A percentile compares a stretch with the other conserved stretches of the same genome.
phyloP scores from a whole-genome alignment of 2,329 filamentous ascomycete genomes.

The Diplodia scrobiculata region DNA sequence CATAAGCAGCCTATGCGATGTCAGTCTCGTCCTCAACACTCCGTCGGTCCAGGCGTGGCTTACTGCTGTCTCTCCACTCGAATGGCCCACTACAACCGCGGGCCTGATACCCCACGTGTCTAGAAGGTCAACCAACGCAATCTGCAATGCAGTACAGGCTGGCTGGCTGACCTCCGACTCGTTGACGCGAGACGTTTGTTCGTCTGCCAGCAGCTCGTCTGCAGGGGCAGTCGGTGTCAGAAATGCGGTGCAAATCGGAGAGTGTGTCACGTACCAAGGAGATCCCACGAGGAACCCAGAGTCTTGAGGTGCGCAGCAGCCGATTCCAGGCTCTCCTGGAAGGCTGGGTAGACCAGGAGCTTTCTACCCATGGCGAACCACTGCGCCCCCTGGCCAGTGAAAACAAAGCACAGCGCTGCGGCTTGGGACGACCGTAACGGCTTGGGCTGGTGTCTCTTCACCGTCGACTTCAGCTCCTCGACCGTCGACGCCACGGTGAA shows the following conservation, averaged over 20 bases:
- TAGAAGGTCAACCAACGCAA: slow-evolving; percentile 37
- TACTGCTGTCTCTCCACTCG: no score
- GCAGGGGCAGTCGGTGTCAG: no score
- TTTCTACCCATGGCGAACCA: slow-evolving; percentile 32
- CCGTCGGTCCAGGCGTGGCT: no score
- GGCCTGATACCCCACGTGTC: slow-evolving; percentile 36
- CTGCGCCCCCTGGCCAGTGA: slow-evolving; percentile 41
- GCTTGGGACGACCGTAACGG: slow-evolving; percentile 1
- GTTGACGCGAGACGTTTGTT: slow-evolving; percentile 30
- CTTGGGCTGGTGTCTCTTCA: neutral
- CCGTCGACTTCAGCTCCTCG: neutral
- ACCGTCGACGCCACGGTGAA: neutral
- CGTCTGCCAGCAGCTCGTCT: slow-evolving; percentile 29
- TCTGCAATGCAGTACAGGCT: slow-evolving; percentile 35
- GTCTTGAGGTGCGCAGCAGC: slow-evolving; percentile 28
- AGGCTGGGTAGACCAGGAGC: slow-evolving; percentile 13
- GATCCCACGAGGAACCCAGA: slow-evolving; percentile 26
- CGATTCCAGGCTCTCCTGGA: slow-evolving; percentile 8
- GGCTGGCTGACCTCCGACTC: slow-evolving; percentile 36
- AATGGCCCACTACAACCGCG: slow-evolving; percentile 36
- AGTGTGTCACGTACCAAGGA: slow-evolving; percentile 6
- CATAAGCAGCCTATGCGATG: no score
- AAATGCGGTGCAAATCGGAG: no score
- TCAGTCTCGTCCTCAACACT: no score
- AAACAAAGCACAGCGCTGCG: slow-evolving; percentile 32